These are phyloP conservation scores for Irpex sp. DNA, from an alignment of 1,284 basidiomycete genomes.

Conservation along the genomic window DNA sequence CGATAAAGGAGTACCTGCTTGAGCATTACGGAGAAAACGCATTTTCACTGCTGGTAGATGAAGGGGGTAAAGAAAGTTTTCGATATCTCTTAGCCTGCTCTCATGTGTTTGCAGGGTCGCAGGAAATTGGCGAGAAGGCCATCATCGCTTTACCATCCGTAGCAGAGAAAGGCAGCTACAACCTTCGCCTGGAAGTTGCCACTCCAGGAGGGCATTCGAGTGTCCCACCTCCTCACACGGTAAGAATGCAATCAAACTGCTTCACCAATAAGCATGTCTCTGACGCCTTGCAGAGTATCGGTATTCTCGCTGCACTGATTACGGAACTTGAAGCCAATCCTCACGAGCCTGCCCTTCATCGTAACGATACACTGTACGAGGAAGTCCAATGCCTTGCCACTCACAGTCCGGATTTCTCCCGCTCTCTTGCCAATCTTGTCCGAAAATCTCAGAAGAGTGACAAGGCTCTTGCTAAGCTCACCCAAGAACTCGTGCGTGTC, in stretches of 20 bases:
- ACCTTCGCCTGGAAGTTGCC: conserved; percentile 47
- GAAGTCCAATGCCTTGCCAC: conserved; percentile 36
- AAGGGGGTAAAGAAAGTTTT: conserved; percentile 33
- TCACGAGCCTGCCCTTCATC: conserved; percentile 31
- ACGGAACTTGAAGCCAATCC: conserved; percentile 50
- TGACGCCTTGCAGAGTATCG: conserved; percentile 42
- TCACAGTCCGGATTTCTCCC: conserved; percentile 41
- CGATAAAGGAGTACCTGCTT: conserved; percentile 45
- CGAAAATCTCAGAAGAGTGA: conserved; percentile 34
- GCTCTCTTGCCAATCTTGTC: conserved; percentile 34
- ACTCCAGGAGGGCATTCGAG: conserved; percentile 69
- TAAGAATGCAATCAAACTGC: conserved; percentile 19
- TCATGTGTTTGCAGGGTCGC: conserved; percentile 25
- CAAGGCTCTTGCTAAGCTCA: conserved; percentile 38
- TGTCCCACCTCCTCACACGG: conserved; percentile 54
- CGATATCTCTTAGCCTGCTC: background rate
- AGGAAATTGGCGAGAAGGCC: conserved; percentile 29
- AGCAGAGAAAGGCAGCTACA: conserved; percentile 64
- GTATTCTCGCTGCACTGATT: conserved; percentile 49
- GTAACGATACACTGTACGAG: conserved; percentile 24
- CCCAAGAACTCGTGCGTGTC: conserved; percentile 30
- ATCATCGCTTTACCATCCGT: conserved; percentile 49
- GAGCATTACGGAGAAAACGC: conserved; percentile 48
- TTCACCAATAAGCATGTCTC: background rate
- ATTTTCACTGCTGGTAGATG: conserved; percentile 54